Conservation (phyloP, 345 rosid species). For the Anacardium occidentale region DNA sequence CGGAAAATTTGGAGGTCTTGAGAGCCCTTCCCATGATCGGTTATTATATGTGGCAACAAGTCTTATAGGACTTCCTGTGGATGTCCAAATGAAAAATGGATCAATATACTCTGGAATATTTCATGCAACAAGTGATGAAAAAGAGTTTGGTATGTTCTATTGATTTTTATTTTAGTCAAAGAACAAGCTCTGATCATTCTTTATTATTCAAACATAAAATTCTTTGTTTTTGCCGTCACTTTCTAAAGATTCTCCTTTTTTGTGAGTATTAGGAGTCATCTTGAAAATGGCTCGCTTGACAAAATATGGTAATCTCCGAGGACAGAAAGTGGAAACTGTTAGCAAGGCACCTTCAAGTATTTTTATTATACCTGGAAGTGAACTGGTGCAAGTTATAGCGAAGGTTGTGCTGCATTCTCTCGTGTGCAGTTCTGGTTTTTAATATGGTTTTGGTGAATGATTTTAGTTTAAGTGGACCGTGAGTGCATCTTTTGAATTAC, state of each 20-base stretch:
- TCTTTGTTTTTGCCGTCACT: neutral
- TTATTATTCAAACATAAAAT: neutral
- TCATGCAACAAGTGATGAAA: constrained; percentile 72
- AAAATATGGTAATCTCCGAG: constrained; percentile 55
- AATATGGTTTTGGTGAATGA: constrained; percentile 14
- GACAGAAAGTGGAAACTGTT: constrained; percentile 57
- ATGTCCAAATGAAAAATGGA: constrained; percentile 88
- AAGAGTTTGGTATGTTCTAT: constrained; percentile 69
- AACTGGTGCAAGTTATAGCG: constrained; percentile 87
- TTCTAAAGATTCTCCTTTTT: constrained; percentile 17
- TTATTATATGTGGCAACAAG: constrained; percentile 63
- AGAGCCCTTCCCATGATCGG: constrained; percentile 61
- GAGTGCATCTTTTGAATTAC: neutral
- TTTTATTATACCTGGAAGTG: constrained; percentile 70
- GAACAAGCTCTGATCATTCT: neutral
- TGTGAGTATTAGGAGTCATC: constrained; percentile 59
- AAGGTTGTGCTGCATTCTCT: constrained; percentile 53
- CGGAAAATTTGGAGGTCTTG: constrained; percentile 48
- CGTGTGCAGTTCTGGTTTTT: constrained; percentile 11
- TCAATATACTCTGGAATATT: constrained; percentile 77
- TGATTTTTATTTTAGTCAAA: constrained; percentile 18
- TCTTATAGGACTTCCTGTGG: constrained; percentile 81
- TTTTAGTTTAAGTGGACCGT: constrained; percentile 10
- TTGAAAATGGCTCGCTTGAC: constrained; percentile 87
- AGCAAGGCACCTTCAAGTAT: constrained; percentile 69